A percentile compares a stretch with the other conserved stretches of the same genome.
Conservation (phyloP, 192 early-diverging fungal genomes). For the Lobosporangium transversale region DNA sequence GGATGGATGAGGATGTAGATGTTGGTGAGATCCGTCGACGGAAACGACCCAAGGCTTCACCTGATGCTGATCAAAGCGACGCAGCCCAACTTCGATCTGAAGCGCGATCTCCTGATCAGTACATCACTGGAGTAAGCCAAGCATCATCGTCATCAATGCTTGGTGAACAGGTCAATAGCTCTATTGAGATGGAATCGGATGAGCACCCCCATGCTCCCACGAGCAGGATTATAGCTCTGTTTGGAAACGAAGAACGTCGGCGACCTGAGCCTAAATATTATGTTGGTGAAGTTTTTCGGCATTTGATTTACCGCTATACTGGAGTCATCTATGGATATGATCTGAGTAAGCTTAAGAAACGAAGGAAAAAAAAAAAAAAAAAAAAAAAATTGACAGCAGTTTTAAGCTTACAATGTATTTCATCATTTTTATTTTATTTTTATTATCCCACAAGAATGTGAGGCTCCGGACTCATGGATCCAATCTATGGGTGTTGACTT, state of each 20-base stretch:
- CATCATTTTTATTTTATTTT: not conserved
- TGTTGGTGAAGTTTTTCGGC: constrained; percentile 52
- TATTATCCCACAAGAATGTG: constrained; percentile 51
- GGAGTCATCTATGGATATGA: constrained; percentile 55
- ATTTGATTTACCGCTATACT: constrained; percentile 39
- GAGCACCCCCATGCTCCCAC: not conserved
- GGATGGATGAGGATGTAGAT: constrained; percentile 26
- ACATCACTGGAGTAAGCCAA: not conserved
- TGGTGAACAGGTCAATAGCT: constrained; percentile 17
- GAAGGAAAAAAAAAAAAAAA: not conserved
- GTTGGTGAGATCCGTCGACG: constrained; percentile 35
- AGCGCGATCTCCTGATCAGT: not conserved
- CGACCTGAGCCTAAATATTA: constrained; percentile 44
- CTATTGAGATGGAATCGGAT: not conserved
- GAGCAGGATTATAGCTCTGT: not conserved
- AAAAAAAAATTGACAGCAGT: not conserved
- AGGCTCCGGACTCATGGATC: constrained; percentile 36
- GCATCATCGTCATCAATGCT: constrained; percentile 12
- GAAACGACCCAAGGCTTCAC: constrained; percentile 21
- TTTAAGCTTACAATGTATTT: not conserved
- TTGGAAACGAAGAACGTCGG: constrained; percentile 20
- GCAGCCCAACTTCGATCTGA: not conserved
- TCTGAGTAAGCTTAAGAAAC: constrained; percentile 17
- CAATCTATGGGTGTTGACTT: constrained; percentile 35
- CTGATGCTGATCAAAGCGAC: too few species aligned